phyloP scores from a whole-genome alignment of 2,329 filamentous ascomycete species.

The Fusarium pseudograminearum region DNA sequence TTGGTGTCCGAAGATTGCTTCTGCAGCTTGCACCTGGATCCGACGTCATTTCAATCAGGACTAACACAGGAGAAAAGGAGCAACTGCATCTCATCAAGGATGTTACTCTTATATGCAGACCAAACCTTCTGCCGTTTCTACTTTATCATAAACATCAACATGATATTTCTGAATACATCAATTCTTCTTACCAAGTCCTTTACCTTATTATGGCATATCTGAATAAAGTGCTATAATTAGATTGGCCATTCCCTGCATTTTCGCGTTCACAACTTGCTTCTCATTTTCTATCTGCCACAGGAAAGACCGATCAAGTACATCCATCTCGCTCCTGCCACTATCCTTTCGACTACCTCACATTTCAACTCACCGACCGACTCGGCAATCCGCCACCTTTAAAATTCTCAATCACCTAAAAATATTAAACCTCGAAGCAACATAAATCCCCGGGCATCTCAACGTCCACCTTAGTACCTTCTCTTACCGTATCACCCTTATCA shows the following conservation, averaged over 20 bases:
- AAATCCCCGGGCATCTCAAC: neutral
- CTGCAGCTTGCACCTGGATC: neutral
- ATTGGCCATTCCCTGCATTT: neutral
- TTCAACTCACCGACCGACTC: neutral
- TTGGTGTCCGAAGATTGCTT: neutral
- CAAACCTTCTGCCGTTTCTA: neutral
- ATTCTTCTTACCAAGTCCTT: neutral
- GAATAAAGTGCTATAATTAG: neutral
- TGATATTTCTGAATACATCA: neutral
- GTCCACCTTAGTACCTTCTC: conserved; percentile 3
- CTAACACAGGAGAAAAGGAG: neutral
- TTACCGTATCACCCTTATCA: neutral
- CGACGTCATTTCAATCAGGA: conserved; percentile 3
- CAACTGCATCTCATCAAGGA: neutral
- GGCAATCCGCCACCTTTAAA: conserved; percentile 2
- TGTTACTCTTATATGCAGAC: neutral
- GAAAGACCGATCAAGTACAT: neutral
- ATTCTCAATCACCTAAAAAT: conserved; percentile 21
- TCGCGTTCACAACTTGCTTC: neutral
- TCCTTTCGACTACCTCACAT: neutral
- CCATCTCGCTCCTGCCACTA: conserved; percentile 5
- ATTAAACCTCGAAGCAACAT: conserved; percentile 21
- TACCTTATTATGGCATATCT: neutral
- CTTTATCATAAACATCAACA: neutral
- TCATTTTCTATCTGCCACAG: neutral